Percentiles rank a stretch among this genome's conserved stretches.
Conservation (phyloP, 441 rosid genomes). For the Adansonia gregorii region DNA sequence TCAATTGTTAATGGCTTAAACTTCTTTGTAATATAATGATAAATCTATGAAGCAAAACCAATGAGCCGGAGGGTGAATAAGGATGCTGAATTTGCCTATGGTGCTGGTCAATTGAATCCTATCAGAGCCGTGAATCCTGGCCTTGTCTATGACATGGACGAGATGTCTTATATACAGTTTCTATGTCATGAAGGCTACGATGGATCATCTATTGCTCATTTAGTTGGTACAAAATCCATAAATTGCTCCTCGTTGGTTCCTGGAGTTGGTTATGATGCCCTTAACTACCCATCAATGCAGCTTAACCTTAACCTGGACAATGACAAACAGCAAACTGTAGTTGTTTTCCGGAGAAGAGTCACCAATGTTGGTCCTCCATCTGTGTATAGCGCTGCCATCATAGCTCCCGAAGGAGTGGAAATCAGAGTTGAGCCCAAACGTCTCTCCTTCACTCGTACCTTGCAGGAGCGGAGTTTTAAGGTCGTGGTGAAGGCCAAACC, state of each 20-base stretch:
- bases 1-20: background rate
- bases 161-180: slow-evolving; percentile 62
- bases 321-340: slow-evolving; percentile 34
- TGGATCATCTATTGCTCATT: slow-evolving; percentile 46
- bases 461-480: slow-evolving; percentile 68
- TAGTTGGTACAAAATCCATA: slow-evolving; percentile 48
- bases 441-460: slow-evolving; percentile 45
- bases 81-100: slow-evolving; percentile 60
- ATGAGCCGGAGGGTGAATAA: slow-evolving; percentile 54
- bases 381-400: slow-evolving; percentile 48
- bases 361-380: slow-evolving; percentile 64
- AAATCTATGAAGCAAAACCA: slow-evolving; percentile 55
- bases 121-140: slow-evolving; percentile 53
- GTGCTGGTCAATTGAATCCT: slow-evolving; percentile 68
- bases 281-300: slow-evolving; percentile 75
- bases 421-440: slow-evolving; percentile 52
- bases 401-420: slow-evolving; percentile 55
- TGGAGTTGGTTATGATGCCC: slow-evolving; percentile 61
- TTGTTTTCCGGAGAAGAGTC: slow-evolving; percentile 55
- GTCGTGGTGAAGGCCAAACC: slow-evolving; percentile 66
- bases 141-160: slow-evolving; percentile 56
- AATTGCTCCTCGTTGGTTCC: slow-evolving; percentile 64
- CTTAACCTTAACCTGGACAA: slow-evolving; percentile 41
- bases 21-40: background rate
- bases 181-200: slow-evolving; percentile 65